Base-by-base conservation (phyloP, 2,329 filamentous ascomycete genomes). In the Fusarium goolgardi region DNA sequence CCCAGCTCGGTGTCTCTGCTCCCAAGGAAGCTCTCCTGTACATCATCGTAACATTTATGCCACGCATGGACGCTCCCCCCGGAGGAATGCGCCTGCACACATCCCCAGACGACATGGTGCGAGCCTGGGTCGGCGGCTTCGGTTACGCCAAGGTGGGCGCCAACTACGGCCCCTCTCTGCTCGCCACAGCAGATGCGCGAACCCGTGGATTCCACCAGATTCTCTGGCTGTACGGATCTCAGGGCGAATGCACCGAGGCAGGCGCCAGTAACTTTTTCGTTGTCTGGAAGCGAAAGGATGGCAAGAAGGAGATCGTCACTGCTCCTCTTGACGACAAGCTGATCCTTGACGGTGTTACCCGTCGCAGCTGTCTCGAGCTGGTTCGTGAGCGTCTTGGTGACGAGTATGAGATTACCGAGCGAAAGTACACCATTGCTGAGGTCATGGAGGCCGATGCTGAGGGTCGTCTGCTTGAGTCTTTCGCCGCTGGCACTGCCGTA, bases 191-290 rank as follows among this genome's bases (percentile, higher is more conserved):
- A 20, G 91, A 94, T 78, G 94, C 94, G 5, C 83, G 89, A 57
- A 82, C 81, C 13, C 81, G 86, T 40, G 94, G 95, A 0, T 97
- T 89, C 80, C 88, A 95, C 75, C 95, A 97, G 84, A 91, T 97
- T 57, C 86, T 97, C n/a, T 97, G 94, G 94, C 85, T 97, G 51
- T 96, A 97, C 75, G 93, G 93, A 2, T 79, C 87, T 40, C 85
- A 95, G 71, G 87, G 87, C 53, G 87, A 88, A 76, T 94, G 96
- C 67, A 97, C 94, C 3, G 94, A 97, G 82, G 94, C 94, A 3
- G 94, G 94, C 6, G 94, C 93, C 15, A 92, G 89, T 75, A 97
- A 97, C 81, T 97, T 97, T 81, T 97, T 97, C 75, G 84, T 97
- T 10, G 83, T 97, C 15, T 94, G 91, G 92, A 86, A 84, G 75